Evolutionary conservation across 108 stramenopile genomes (phyloP).

Genomic region (Cylindrotheca closterium): DNA sequence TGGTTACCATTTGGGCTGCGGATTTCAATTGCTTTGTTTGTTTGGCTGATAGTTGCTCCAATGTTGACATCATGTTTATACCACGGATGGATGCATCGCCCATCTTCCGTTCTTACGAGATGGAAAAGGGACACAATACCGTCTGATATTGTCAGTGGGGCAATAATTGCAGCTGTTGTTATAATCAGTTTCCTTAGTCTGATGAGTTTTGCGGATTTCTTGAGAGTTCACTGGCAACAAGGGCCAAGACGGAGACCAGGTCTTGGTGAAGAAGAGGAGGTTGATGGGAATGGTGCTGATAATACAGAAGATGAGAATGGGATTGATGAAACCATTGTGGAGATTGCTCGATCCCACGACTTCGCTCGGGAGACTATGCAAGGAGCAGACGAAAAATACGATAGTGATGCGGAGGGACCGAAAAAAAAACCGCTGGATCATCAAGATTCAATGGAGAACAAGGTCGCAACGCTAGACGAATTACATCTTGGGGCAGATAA

Average conservation of each 20-base stretch:
- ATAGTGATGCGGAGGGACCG: too few relatives aligned
- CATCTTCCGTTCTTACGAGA: constrained; percentile 52
- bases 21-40: constrained; percentile 45
- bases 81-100: constrained; percentile 86
- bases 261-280: constrained; percentile 24
- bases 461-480: constrained; percentile 9
- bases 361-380: not conserved
- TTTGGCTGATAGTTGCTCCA: constrained; percentile 88
- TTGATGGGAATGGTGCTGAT: constrained; percentile 19
- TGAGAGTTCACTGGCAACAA: constrained; percentile 77
- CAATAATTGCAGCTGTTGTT: constrained; percentile 74
- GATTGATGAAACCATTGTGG: not conserved
- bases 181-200: constrained; percentile 86
- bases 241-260: constrained; percentile 27
- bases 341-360: not conserved
- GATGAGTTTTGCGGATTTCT: constrained; percentile 95
- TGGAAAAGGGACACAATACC: constrained; percentile 49
- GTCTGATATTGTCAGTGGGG: constrained; percentile 75
- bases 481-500: not conserved
- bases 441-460: not conserved
- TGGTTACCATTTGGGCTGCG: constrained; percentile 81
- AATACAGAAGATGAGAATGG: not conserved
- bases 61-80: constrained; percentile 85
- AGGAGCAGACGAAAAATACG: not conserved
- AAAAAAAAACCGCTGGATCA: not conserved